Evolutionary conservation across 495 filamentous ascomycete species (phyloP), one percentile per base, ranked within the genome.

Genomic region (Tuber aestivum): DNA sequence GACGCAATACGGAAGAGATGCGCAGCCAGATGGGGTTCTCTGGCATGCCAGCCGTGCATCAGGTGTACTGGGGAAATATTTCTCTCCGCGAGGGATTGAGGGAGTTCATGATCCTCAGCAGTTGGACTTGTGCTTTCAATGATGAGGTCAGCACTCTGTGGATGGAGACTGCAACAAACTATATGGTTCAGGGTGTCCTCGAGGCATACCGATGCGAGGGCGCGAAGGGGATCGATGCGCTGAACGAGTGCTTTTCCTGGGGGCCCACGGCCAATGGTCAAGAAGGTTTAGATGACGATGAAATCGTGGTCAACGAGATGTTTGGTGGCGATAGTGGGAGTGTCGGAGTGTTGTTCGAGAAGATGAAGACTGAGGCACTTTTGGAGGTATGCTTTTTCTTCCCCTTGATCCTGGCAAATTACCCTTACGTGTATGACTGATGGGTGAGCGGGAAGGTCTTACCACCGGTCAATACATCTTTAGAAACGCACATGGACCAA

Each of bases 241-340:
- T 81, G 40, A 82, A 82, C 40, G 80, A 82, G 69, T 82, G 80
- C 75, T 82, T 82, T 75, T 65, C 80, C 14, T 82, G 77, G 72
- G 81, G 81, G 12, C 73, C 76, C 35, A 80, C 78, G 27, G 73
- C 76, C 35, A 80, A 72, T 45, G 70, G 74, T 12, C 69, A 72
- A 16, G 61, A 74, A 35, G 44, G 76, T 7, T 68, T 75, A 56
- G 65, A 74, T 48, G 71, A 72, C 6, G 77, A 82, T 41, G 81
- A 82, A 61, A 76, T 77, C 20, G 50, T 74, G 35, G 72, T 82
- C 23, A 82, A 82, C 70, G 81, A 82, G 56, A 79, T 82, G 77
- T 82, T 79, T 77, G 80, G 74, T 1, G 81, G 77, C 18, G 76
- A 79, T 70, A 56, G 68, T 9, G 80, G 80, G 27, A 71, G 73